Conservation (phyloP, 2,329 filamentous ascomycete genomes). For the Paraphaeosphaeria sporulosa region DNA sequence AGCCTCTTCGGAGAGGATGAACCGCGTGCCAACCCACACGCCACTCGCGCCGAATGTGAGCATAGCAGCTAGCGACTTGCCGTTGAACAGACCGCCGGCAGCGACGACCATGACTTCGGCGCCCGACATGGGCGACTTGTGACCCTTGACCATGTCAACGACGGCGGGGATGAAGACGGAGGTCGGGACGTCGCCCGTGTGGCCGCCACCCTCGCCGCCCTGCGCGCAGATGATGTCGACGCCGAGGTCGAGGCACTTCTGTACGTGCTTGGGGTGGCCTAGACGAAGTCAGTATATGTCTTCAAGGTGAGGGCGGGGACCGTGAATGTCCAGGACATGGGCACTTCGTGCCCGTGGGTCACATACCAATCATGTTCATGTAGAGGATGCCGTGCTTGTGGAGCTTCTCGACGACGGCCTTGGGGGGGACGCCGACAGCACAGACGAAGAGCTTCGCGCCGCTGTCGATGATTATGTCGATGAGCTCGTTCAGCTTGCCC, state of each 20-base stretch:
- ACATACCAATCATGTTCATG: slow-evolving; percentile 63
- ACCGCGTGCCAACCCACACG: slow-evolving; percentile 97
- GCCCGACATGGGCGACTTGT: slow-evolving; percentile 87
- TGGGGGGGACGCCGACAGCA: slow-evolving; percentile 92
- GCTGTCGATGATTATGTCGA: slow-evolving; percentile 91
- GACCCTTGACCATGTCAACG: slow-evolving; percentile 78
- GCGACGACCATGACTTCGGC: slow-evolving; percentile 89
- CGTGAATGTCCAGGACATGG: too few species aligned
- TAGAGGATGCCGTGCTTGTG: slow-evolving; percentile 88
- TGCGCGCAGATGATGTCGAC: slow-evolving; percentile 98
- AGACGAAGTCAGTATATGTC: too few species aligned
- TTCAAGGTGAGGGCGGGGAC: too few species aligned
- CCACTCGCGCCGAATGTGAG: slow-evolving; percentile 91
- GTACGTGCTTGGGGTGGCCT: slow-evolving; percentile 95
- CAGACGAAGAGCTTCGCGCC: slow-evolving; percentile 95
- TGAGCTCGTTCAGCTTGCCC: slow-evolving; percentile 90
- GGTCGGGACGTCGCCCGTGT: slow-evolving; percentile 94
- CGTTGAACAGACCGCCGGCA: slow-evolving; percentile 93
- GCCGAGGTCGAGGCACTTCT: slow-evolving; percentile 89
- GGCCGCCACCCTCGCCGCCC: slow-evolving; percentile 95
- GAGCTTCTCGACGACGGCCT: slow-evolving; percentile 85
- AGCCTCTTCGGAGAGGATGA: slow-evolving; percentile 92
- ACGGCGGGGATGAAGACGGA: slow-evolving; percentile 91
- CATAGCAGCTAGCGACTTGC: slow-evolving; percentile 85
- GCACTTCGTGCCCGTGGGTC: too few species aligned